Evolutionary conservation across 176 grass and related monocot species (phyloP), one percentile per base, ranked within the genome.

Genomic region (Aechmea fasciata): DNA sequence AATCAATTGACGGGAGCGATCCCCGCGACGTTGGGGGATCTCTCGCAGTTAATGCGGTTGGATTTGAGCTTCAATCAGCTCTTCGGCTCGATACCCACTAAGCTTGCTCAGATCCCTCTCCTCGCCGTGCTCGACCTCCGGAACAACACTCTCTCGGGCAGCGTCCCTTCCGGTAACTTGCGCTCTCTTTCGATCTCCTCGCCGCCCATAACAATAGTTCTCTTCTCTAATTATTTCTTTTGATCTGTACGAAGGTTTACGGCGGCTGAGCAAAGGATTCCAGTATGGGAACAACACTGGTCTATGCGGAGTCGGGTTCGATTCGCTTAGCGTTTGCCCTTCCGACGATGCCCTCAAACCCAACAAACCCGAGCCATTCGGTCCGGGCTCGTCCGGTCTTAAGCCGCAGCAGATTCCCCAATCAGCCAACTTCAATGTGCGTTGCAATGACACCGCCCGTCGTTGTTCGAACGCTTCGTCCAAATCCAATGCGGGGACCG

Each of bases 31-130:
- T 75, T 97, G 0, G 80, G 84, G 49, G 79, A 90, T 19, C 71
- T 97, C 49, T 69, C 65, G 10, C 67, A 84, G 52, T 23, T 97
- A 68, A 57, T 73, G 71, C 82, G 86, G 69, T 66, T 97, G 68
- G 86, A 93, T 63, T 90, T 97, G 54, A 97, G 89, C 75, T 92
- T 74, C 65, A 97, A 97, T 24, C 47, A 14, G 7, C 77, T 97
- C 51, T 93, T 97, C 10, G 84, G 94, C 20, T 97, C 87, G 0
- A 85, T 97, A 23, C 89, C 94, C 67, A 72, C 74, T 11, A 97
- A 90, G 49, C 73, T 97, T 52, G 74, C 73, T 10, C 79, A 76
- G 9, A 85, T 87, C 10, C 78, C 82, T 68, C 70, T 73, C 17
- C 75, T 97, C 11, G 69, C 53, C 18, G 66, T 83, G 1, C 49